Base-by-base conservation (phyloP, 768 basidiomycete species). In the Pulveroboletus sp. region DNA sequence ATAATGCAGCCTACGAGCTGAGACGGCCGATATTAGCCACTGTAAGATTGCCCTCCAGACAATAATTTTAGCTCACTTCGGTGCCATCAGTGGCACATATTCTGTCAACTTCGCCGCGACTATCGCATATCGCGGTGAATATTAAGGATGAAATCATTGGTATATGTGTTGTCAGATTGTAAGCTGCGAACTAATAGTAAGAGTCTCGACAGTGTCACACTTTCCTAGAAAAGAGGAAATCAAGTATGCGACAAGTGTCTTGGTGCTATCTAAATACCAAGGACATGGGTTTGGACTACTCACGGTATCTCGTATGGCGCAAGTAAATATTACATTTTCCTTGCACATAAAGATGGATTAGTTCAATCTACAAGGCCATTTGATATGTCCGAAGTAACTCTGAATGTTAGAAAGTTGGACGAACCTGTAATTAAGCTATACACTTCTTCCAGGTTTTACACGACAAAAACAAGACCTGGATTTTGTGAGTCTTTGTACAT, bases 121-220 rank as follows among this genome's bases (percentile, higher is more conserved):
- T 52, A 8, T 50, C 50, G n/a, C 37, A 23, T 16, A 30, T 52
- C 27, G 50, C 39, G 5, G 50, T 47, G 16, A 35, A 52, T 11
- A 43, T 36, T 12, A 32, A 23, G 16, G 13, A 42, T 6, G 14
- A 44, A 19, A 47, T 53, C 34, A 13, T 58, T 19, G 47, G 51
- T 10, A 43, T 30, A 16, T 53, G 47, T 38, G 51, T 54, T 14
- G 32, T 56, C 42, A 47, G 39, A 43, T 3, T 51, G 57, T 58
- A 19, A 47, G 54, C 36, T 11, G 0, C 9, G 31, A 9, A 5
- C 12, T 17, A 5, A 2, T 12, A 2, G 11, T 32, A 20, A 20
- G 11, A 22, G 10, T 2, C 38, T 39, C 9, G 11, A 35, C 44
- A 16, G n/a, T n/a, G n/a, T n/a, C 27, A 6, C 19, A 6, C 24